Evolutionary conservation across 768 basidiomycete genomes (phyloP).

Genomic region (Trametes maxima): DNA sequence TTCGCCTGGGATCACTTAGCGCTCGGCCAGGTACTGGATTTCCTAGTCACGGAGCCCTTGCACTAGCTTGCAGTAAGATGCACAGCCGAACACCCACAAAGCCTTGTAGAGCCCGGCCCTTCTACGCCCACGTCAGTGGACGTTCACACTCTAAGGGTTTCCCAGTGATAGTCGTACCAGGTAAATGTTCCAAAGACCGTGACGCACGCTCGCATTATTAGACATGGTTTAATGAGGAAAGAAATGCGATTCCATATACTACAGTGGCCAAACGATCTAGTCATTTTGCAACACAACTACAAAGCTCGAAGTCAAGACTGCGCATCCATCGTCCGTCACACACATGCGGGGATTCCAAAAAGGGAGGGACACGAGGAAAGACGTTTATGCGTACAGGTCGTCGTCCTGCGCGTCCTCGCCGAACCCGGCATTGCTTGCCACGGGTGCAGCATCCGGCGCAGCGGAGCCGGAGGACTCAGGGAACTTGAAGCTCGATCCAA

Average conservation of each 20-base stretch:
- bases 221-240: background rate
- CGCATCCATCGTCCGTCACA: slow-evolving; percentile 10
- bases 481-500: slow-evolving; percentile 98
- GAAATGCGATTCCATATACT: slow-evolving; percentile 23
- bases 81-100: no score
- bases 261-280: slow-evolving; percentile 23
- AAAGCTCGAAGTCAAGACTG: slow-evolving; percentile 13
- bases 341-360: background rate
- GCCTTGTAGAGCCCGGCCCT: no score
- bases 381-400: slow-evolving; percentile 78
- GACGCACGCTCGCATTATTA: no score
- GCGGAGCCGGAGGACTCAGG: slow-evolving; percentile 63
- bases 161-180: no score
- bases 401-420: slow-evolving; percentile 87
- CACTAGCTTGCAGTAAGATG: no score
- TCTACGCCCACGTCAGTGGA: no score
- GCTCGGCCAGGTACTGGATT: no score
- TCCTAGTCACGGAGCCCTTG: no score
- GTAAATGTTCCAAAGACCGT: no score
- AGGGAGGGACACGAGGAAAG: background rate
- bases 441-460: slow-evolving; percentile 36
- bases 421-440: slow-evolving; percentile 75
- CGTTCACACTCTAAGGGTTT: no score
- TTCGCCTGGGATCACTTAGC: no score
- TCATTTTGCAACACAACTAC: slow-evolving; percentile 21